phyloP scores from a whole-genome alignment of 1,284 basidiomycete genomes.

The Rugosomyces carneus region DNA sequence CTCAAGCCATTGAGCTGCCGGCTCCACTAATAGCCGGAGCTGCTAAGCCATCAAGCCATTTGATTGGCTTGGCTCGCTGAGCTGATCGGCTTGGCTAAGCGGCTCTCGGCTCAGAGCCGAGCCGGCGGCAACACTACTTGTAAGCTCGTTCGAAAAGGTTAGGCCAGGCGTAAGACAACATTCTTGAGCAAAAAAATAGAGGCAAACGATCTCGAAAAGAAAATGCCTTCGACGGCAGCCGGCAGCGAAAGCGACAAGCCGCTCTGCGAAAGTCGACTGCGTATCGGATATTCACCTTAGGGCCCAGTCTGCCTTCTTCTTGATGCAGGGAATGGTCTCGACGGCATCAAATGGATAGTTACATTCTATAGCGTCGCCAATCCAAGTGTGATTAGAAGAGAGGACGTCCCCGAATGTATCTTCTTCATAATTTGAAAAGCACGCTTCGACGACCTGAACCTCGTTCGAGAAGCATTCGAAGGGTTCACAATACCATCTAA shows the following conservation, averaged over 20 bases:
- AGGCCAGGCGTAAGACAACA: slow-evolving; percentile 97
- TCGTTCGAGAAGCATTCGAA: slow-evolving; percentile 94
- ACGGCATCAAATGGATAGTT: slow-evolving; percentile 91
- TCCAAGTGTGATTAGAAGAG: slow-evolving; percentile 96
- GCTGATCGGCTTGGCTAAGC: no score
- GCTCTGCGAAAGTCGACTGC: slow-evolving; percentile 82
- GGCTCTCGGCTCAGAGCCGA: no score
- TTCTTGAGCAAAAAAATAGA: slow-evolving; percentile 99
- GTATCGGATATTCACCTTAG: slow-evolving; percentile 89
- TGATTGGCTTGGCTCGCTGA: no score
- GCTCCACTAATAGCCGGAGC: no score
- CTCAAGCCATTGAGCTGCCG: no score
- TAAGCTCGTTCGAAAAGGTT: slow-evolving; percentile 97
- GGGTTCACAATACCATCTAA: slow-evolving; percentile 98
- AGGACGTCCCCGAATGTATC: slow-evolving; percentile 96
- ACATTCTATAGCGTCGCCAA: slow-evolving; percentile 83
- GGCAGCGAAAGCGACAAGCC: slow-evolving; percentile 92
- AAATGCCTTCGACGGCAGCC: slow-evolving; percentile 98
- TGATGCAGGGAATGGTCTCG: slow-evolving; percentile 90
- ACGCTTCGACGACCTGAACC: slow-evolving; percentile 92
- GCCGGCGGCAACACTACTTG: no score
- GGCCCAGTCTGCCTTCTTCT: slow-evolving; percentile 95
- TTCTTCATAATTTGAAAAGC: slow-evolving; percentile 99
- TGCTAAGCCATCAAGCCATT: no score
- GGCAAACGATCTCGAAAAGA: slow-evolving; percentile 94